These are phyloP conservation scores for Colletotrichum sp. DNA, from an alignment of 2,329 filamentous ascomycete species.

Conservation along the genomic window DNA sequence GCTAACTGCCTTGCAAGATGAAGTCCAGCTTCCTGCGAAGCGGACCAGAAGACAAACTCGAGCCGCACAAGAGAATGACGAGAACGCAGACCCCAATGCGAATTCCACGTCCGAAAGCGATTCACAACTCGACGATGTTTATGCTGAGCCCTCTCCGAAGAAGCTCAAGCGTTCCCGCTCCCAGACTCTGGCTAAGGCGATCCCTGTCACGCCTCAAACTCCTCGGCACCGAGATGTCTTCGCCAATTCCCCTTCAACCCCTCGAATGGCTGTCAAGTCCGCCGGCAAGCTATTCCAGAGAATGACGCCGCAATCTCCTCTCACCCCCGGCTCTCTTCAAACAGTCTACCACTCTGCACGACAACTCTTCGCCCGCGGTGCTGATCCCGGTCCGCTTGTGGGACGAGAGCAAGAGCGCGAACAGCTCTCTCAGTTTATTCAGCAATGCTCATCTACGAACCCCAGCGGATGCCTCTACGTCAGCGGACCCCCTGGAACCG, in stretches of 20 bases:
- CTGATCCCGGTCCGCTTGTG: conserved; percentile 75
- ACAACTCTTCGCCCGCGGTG: conserved; percentile 83
- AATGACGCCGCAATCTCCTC: conserved; percentile 76
- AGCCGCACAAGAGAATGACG: conserved; percentile 60
- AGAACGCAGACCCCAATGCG: conserved; percentile 62
- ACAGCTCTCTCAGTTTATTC: conserved; percentile 73
- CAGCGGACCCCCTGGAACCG: conserved; percentile 93
- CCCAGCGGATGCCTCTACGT: conserved; percentile 88
- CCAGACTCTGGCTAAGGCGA: conserved; percentile 42
- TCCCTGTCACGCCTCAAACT: conserved; percentile 72
- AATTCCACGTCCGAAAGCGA: conserved; percentile 49
- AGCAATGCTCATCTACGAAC: conserved; percentile 61
- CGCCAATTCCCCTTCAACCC: conserved; percentile 75
- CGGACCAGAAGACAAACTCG: conserved; percentile 49
- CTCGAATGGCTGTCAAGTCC: conserved; percentile 82
- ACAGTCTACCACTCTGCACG: conserved; percentile 88
- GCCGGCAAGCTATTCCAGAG: conserved; percentile 78
- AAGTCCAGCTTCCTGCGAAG: conserved; percentile 44
- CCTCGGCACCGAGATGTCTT: conserved; percentile 82
- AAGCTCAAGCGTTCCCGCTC: conserved; percentile 29
- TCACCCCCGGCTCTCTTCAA: conserved; percentile 69
- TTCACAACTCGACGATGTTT: conserved; percentile 43
- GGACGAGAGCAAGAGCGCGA: conserved; percentile 74
- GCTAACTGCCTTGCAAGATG: not conserved
- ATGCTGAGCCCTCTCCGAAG: conserved; percentile 29